Conservation (phyloP, 805 yeast species). For the Candida ponderosae region DNA sequence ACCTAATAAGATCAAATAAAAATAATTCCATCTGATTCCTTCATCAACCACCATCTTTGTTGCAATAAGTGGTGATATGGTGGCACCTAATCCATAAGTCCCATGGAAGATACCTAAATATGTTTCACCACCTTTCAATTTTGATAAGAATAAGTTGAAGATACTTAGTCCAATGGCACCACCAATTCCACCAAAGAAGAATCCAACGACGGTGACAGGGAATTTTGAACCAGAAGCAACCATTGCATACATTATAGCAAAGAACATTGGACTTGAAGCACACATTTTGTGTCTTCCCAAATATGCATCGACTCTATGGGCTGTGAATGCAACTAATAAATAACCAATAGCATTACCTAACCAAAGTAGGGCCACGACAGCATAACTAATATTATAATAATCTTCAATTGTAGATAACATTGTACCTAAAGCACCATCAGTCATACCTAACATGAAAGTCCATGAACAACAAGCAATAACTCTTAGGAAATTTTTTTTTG, state of each 20-base stretch:
- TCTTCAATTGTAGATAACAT: conserved; percentile 46
- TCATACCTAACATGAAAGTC: conserved; percentile 34
- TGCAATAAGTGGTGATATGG: conserved; percentile 50
- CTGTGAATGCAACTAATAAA: conserved; percentile 39
- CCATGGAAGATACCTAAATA: conserved; percentile 54
- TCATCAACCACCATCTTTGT: conserved; percentile 40
- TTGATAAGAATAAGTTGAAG: conserved; percentile 41
- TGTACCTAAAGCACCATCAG: conserved; percentile 57
- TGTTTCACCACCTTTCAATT: conserved; percentile 38
- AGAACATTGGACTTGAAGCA: conserved; percentile 28
- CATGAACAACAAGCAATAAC: conserved; percentile 32
- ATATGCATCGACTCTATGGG: conserved; percentile 33
- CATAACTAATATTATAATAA: conserved; percentile 38
- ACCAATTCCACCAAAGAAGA: conserved; percentile 54
- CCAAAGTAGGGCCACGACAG: conserved; percentile 53
- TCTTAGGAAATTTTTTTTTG: conserved; percentile 36
- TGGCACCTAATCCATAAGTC: conserved; percentile 57
- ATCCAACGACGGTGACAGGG: conserved; percentile 40
- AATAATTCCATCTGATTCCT: conserved; percentile 47
- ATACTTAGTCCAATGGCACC: conserved; percentile 42
- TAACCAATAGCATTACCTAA: conserved; percentile 50
- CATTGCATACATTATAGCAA: conserved; percentile 34
- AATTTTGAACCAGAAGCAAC: conserved; percentile 42
- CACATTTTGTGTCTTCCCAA: conserved; percentile 35
- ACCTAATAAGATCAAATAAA: conserved; percentile 45